Percentiles rank a stretch among this genome's conserved stretches.
Conservation (phyloP, 2,329 filamentous ascomycete species). For the Hypoxylon sp. region DNA sequence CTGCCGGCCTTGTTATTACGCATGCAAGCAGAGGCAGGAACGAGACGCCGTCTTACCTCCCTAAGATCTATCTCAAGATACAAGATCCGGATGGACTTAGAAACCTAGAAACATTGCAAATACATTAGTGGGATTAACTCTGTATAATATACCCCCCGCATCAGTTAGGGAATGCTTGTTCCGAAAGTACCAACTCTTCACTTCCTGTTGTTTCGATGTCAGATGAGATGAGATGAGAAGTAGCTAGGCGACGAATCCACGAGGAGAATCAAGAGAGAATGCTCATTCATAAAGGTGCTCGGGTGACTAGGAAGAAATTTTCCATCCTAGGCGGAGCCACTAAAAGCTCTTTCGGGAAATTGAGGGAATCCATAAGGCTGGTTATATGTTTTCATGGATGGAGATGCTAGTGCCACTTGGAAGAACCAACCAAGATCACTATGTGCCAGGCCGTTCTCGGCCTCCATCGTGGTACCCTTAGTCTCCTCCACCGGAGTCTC, state of each 20-base stretch:
- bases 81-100: neutral
- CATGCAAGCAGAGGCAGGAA: slow-evolving; percentile 22
- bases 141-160: neutral
- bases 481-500: slow-evolving; percentile 37
- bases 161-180: neutral
- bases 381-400: slow-evolving; percentile 21
- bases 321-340: slow-evolving; percentile 23
- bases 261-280: slow-evolving; percentile 9
- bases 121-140: neutral
- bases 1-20: slow-evolving; percentile 10
- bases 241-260: slow-evolving; percentile 18
- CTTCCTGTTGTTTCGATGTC: slow-evolving; percentile 16
- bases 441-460: slow-evolving; percentile 30
- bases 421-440: slow-evolving; percentile 19
- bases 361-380: slow-evolving; percentile 30
- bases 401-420: slow-evolving; percentile 20
- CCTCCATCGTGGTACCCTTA: slow-evolving; percentile 26
- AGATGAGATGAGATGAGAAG: slow-evolving; percentile 15
- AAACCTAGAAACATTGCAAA: neutral
- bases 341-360: slow-evolving; percentile 7
- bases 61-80: neutral
- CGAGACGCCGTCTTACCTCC: slow-evolving; percentile 7
- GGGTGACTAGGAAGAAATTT: slow-evolving; percentile 37
- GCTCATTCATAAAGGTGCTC: slow-evolving; percentile 15
- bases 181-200: slow-evolving; percentile 10